phyloP scores from a whole-genome alignment of 2,329 filamentous ascomycete genomes.

The Claviceps sp. region DNA sequence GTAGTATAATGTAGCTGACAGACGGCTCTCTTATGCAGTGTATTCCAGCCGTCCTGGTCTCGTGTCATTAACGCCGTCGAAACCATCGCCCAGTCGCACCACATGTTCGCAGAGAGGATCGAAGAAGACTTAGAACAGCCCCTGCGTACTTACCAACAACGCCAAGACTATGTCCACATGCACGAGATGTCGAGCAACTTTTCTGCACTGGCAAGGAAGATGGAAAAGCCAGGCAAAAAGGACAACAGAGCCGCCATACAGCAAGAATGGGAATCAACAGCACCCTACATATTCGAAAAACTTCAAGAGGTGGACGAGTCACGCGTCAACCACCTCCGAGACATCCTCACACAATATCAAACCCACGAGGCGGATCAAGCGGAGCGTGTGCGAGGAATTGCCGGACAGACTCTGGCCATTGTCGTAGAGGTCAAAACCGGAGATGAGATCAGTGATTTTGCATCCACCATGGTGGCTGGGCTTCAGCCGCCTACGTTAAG shows the following conservation, averaged over 20 bases:
- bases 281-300: conserved; percentile 87
- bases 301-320: conserved; percentile 84
- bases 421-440: conserved; percentile 78
- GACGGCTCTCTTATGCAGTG: conserved; percentile 34
- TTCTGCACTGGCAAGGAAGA: conserved; percentile 63
- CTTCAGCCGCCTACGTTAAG: conserved; percentile 24
- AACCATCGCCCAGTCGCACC: conserved; percentile 70
- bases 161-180: conserved; percentile 71
- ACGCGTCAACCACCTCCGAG: conserved; percentile 77
- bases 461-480: conserved; percentile 29
- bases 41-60: conserved; percentile 85
- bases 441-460: conserved; percentile 72
- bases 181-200: conserved; percentile 72
- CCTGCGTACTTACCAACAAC: conserved; percentile 59
- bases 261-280: conserved; percentile 84
- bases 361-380: conserved; percentile 85
- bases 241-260: conserved; percentile 67
- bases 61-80: conserved; percentile 72
- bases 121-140: conserved; percentile 80
- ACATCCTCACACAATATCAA: conserved; percentile 81
- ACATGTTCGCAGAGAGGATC: conserved; percentile 65
- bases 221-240: conserved; percentile 75
- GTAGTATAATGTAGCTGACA: conserved; percentile 4
- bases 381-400: conserved; percentile 58
- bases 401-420: conserved; percentile 67